Percentiles rank a stretch among this genome's conserved stretches.
phyloP scores from a whole-genome alignment of 352 stramenopile genomes.

The Phytophthora sp. region DNA sequence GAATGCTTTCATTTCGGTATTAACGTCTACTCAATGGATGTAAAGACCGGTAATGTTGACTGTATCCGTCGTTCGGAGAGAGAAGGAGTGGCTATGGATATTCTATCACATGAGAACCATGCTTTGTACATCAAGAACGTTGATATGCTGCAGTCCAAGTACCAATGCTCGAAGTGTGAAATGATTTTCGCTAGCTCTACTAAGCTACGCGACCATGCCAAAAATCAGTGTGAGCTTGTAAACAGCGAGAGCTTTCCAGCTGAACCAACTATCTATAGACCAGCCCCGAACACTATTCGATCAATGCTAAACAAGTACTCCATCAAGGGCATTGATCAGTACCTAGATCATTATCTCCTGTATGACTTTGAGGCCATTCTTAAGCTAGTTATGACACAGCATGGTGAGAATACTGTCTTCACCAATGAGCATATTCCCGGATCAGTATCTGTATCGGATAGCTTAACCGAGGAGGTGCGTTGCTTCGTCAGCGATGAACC shows the following conservation, averaged over 20 bases:
- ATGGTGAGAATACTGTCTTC: not conserved
- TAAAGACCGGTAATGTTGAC: not conserved
- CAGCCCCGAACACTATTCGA: no score
- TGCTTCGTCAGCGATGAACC: conserved; percentile 4
- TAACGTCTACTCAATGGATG: conserved; percentile 7
- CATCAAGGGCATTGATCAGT: not conserved
- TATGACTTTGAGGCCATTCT: not conserved
- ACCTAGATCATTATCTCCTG: no score
- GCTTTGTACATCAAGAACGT: not conserved
- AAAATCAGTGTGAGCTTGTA: no score
- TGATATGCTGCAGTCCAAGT: not conserved
- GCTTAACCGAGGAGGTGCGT: conserved; percentile 1
- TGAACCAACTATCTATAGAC: no score
- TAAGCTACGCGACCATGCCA: no score
- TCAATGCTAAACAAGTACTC: no score
- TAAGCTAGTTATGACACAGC: not conserved
- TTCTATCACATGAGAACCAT: not conserved
- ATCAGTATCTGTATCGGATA: conserved; percentile 1
- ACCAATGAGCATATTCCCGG: not conserved
- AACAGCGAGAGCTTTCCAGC: no score
- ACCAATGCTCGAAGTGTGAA: not conserved
- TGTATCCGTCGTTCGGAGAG: not conserved
- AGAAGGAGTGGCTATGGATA: not conserved
- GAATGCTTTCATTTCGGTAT: not conserved
- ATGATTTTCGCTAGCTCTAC: not conserved